Evolutionary conservation across 306 rosid genomes (phyloP), one percentile per base, ranked within the genome.

Genomic region (Lathyrus sativus): DNA sequence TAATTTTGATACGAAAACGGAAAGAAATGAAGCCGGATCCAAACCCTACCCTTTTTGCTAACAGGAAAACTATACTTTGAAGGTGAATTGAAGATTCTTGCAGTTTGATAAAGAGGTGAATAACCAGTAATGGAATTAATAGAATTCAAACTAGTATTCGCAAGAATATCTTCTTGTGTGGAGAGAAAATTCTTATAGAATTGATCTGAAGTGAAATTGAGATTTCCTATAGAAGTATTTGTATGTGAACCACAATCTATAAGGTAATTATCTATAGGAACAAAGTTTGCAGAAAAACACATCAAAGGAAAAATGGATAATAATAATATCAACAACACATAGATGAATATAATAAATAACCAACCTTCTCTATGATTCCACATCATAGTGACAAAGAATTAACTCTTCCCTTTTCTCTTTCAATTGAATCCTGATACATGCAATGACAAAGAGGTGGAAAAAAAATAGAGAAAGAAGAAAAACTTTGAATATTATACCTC

Each of bases 1-100:
- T 70, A 85, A 13, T 64, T 71, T 39, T 66, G 70, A 38, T 73
- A 81, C 1, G 38, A 46, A 68, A 93, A 84, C 3, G 99, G 92
- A 66, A 70, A 88, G 87, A 90, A 88, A 82, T 93, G 90, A 64
- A 93, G 92, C 46, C 99, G 91, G 82, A 88, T 88, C 99, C 99
- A 90, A 77, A 85, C 95, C 62, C 96, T 84, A 49, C 95, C 97
- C 38, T 65, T 49, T 56, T 74, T 72, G 29, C 57, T 28, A 33
- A 88, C 76, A n/a, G 95, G 63, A 71, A 93, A 90, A 3, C 79
- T 85, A 81, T 82, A 93, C 66, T 84, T 75, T 17, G 99, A 88
- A 38, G 84, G 8, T 68, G 71, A 86, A 17, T 75, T 82, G 60
- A 93, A 90, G 65, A 90, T 58, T 74, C 97, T 85, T 0, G 97